Conservation (phyloP, 768 basidiomycete species). For the Russula olivacea region DNA sequence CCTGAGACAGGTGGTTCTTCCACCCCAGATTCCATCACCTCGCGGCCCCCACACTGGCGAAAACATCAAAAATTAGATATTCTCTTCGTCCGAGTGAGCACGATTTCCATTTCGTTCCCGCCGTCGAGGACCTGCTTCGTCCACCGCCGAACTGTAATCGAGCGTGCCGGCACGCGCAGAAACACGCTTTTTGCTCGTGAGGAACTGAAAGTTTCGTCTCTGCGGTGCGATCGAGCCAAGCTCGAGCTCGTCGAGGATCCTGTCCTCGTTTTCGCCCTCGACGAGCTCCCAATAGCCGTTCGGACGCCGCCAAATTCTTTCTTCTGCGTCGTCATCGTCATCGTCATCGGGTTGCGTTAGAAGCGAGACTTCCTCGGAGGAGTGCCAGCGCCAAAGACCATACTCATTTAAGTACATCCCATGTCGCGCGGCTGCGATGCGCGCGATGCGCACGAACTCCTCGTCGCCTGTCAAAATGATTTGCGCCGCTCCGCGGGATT, state of each 20-base stretch:
- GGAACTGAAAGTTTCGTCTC: constrained; percentile 24
- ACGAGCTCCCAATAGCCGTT: constrained; percentile 23
- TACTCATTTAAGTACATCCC: constrained; percentile 53
- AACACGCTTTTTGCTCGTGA: constrained; percentile 2
- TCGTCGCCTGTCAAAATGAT: constrained; percentile 53
- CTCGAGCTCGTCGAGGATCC: constrained; percentile 21
- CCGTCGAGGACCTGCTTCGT: background rate
- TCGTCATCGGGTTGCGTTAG: background rate
- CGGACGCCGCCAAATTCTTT: too few species aligned
- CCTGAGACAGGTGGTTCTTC: background rate
- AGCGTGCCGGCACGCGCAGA: constrained; percentile 13
- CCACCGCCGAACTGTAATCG: background rate
- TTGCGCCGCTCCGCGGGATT: constrained; percentile 47
- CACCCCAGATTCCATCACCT: background rate
- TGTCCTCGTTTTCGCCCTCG: constrained; percentile 20
- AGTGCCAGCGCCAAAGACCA: constrained; percentile 59
- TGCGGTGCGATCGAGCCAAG: constrained; percentile 16
- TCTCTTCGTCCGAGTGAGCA: background rate
- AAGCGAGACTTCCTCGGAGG: constrained; percentile 8
- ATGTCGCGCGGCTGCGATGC: constrained; percentile 38
- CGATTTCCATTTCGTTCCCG: background rate
- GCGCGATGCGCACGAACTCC: constrained; percentile 41
- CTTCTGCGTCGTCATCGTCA: background rate
- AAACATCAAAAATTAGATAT: background rate
- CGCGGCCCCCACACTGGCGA: background rate